Evolutionary conservation across 106 monocot genomes (phyloP), one percentile per base, ranked within the genome.

Genomic region (Alisma plantagoaquatica): DNA sequence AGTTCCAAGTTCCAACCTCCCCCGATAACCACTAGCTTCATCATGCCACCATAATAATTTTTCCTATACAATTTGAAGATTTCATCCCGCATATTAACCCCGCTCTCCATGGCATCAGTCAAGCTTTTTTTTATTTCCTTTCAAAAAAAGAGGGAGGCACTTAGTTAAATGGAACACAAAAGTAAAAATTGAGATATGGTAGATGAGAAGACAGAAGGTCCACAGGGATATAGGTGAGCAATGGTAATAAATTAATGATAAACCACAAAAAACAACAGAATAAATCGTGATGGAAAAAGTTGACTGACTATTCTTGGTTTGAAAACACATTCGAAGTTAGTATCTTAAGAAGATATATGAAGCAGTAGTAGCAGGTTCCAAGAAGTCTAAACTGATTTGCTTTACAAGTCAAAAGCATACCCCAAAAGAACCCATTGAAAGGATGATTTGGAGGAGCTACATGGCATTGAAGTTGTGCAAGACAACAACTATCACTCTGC

Each of bases 51-150:
- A 72, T 67, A 62, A 65, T 98, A 98, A 56, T 98, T 81, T 71
- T 67, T 62, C 45, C 9, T 64, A 43, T 85, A 98, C 66, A 98
- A 51, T 53, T 54, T 57, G 60, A 98, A 69, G 32, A 90, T 89
- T 62, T 84, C 81, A 67, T 89, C 89, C 10, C 84, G 70, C 42
- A 98, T 55, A 81, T 98, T 79, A 29, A 98, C 54, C 30, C 96
- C 96, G 60, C 63, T 81, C 64, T 80, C 89, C 63, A 62, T 70
- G n/a, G 96, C 96, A 79, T 98, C 85, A 77, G 66, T n/a, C 51
- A 89, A 58, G 64, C 96, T 98, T 71, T 90, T 98, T n/a, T 68
- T 90, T 98, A 54, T 90, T 98, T 43, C 96, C 89, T 98, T 51
- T 27, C 50, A 7, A 7, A 14, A 6, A 38, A 38, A 38, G 14